Percentiles rank a stretch among this genome's conserved stretches.
Evolutionary conservation across 2,329 filamentous ascomycete genomes (phyloP).

Genomic region (Arthrobotrys entomopaga): DNA sequence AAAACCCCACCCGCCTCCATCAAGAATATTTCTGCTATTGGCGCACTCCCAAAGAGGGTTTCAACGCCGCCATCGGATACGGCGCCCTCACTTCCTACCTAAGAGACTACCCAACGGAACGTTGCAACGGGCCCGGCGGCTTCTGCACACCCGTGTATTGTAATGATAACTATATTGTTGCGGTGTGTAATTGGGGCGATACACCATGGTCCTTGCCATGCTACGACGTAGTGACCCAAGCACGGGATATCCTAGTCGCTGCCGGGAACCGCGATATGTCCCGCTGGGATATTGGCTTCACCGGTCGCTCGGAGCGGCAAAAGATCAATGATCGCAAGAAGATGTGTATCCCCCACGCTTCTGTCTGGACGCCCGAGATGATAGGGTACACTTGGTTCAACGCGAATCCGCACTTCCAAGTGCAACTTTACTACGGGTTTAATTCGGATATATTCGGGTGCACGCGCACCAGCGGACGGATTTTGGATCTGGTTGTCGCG

Average conservation of each 20-base stretch:
- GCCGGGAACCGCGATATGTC: slow-evolving; percentile 3
- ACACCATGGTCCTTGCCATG: slow-evolving; percentile 33
- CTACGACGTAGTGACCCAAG: slow-evolving; percentile 10
- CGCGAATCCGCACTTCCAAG: slow-evolving; percentile 25
- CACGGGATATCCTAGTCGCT: slow-evolving; percentile 26
- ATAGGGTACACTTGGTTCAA: slow-evolving; percentile 29
- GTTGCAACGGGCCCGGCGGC: slow-evolving; percentile 34
- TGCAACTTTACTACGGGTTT: slow-evolving; percentile 34
- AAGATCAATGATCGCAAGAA: slow-evolving; percentile 38
- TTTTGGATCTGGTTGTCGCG: background rate
- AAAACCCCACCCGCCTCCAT: slow-evolving; percentile 31
- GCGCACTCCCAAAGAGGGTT: slow-evolving; percentile 22
- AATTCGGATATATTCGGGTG: slow-evolving; percentile 4
- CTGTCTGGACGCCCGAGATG: slow-evolving; percentile 36
- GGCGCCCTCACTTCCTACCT: background rate
- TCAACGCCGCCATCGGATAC: background rate
- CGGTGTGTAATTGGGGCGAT: slow-evolving; percentile 29
- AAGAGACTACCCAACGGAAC: background rate
- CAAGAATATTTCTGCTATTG: slow-evolving; percentile 46
- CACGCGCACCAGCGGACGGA: background rate
- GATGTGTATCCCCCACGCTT: slow-evolving; percentile 18
- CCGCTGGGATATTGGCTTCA: slow-evolving; percentile 21
- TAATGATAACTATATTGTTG: background rate
- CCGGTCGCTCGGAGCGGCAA: slow-evolving; percentile 15
- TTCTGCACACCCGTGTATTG: slow-evolving; percentile 41